Evolutionary conservation across 164 flowering plant genomes (phyloP).

Genomic region (Berberis thunbergii): DNA sequence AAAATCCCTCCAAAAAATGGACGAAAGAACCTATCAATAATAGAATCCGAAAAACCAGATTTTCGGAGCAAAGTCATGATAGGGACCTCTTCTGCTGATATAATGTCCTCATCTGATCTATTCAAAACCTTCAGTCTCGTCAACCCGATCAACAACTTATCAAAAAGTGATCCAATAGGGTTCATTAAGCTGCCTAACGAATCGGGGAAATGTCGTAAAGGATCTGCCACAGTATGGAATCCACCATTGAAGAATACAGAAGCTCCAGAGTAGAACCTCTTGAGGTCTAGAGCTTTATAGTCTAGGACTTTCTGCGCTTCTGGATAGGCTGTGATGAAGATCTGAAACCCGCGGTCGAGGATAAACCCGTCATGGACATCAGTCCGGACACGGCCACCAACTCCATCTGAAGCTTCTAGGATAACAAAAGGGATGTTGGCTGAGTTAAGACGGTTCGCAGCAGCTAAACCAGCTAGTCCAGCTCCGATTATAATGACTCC

Average conservation of each 20-base stretch:
- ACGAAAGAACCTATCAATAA: conserved; percentile 64
- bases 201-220: conserved; percentile 62
- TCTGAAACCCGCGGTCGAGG: conserved; percentile 92
- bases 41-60: conserved; percentile 64
- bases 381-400: conserved; percentile 90
- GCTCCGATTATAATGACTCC: conserved; percentile 70
- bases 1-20: conserved; percentile 94
- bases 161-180: conserved; percentile 67
- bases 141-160: conserved; percentile 54
- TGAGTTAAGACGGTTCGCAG: conserved; percentile 64
- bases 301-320: conserved; percentile 56
- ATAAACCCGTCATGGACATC: conserved; percentile 71
- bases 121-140: conserved; percentile 39
- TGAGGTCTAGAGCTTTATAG: conserved; percentile 40
- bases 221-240: conserved; percentile 85
- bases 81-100: conserved; percentile 38
- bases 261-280: conserved; percentile 82
- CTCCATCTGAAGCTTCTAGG: conserved; percentile 76
- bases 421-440: conserved; percentile 61
- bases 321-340: conserved; percentile 92
- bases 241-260: conserved; percentile 44
- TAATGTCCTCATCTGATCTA: conserved; percentile 48
- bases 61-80: conserved; percentile 37
- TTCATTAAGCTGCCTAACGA: conserved; percentile 48
- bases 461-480: conserved; percentile 91